Percentiles rank a stretch among this genome's conserved stretches.
Conservation (phyloP, 441 rosid species). For the Populus tomentosa region DNA sequence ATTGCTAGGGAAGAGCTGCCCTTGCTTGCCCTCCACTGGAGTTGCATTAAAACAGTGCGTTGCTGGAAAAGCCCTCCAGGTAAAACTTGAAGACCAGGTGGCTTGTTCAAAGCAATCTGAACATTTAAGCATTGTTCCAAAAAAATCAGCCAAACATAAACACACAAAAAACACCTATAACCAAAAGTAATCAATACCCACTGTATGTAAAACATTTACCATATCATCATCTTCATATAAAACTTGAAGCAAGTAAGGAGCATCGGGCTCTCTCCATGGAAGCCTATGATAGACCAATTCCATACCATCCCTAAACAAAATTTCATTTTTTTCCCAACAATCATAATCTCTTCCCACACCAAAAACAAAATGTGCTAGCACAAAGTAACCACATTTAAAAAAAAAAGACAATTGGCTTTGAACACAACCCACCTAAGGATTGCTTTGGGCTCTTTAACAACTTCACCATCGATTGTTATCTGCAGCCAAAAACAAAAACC, state of each 20-base stretch:
- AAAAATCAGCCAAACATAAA: neutral
- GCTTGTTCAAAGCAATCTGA: conserved; percentile 87
- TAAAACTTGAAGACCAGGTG: conserved; percentile 74
- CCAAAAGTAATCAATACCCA: neutral
- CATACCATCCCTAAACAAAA: conserved; percentile 44
- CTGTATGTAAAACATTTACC: neutral
- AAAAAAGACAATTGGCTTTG: neutral
- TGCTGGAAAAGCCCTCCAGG: neutral
- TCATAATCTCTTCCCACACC: neutral
- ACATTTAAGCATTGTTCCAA: neutral
- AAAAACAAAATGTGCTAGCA: neutral
- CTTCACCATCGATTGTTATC: conserved; percentile 62
- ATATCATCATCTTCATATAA: conserved; percentile 62
- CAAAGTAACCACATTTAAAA: neutral
- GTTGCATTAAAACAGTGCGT: conserved; percentile 46
- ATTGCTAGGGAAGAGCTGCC: conserved; percentile 22
- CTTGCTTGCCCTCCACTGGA: conserved; percentile 56
- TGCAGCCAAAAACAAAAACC: conserved; percentile 29
- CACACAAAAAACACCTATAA: neutral
- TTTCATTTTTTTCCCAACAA: neutral
- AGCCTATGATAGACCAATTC: conserved; percentile 70
- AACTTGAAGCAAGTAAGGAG: conserved; percentile 42
- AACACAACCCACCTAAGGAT: conserved; percentile 42
- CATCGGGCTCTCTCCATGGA: conserved; percentile 90
- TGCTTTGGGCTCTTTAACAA: conserved; percentile 44